Base-by-base conservation (phyloP, 2,329 filamentous ascomycete genomes). In the Drechslerella dactyloides region DNA sequence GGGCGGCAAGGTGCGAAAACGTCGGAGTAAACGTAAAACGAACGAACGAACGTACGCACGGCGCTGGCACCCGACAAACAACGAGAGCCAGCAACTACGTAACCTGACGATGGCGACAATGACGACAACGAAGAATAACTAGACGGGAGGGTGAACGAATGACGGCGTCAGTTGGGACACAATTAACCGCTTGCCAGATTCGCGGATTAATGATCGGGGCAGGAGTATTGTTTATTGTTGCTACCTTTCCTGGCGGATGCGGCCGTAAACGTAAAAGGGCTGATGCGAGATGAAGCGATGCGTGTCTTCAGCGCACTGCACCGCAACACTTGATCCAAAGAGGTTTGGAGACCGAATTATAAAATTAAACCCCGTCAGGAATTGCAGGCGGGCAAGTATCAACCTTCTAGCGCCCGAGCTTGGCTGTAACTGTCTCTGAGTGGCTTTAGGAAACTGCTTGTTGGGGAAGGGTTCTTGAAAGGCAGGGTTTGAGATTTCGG, bases 201-300 rank as follows among this genome's bases (percentile, higher is more conserved):
- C 33, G 52, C 65, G 57, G 58, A n/a, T n/a, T n/a, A 62, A 42
- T 42, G 37, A 6, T 69, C 57, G 52, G 51, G 65, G 65, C 59
- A 69, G 65, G 65, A 69, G 58, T 57, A 4, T 68, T 69, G 62
- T 63, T 66, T 69, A 69, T 63, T 70, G 63, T 60, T 64, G 27
- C 63, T 70, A 59, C 66, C 66, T 64, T 70, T 64, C 66, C 60
- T 64, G 66, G 59, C 54, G 59, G 66, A 64, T 54, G 35, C 63
- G 66, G 63, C 66, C 66, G 54, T 63, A 63, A 64, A 70, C 66
- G 54, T 63, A 63, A 70, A 70, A 70, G 66, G 66, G 59, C 57
- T 58, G 66, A 64, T 59, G 66, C 66, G 59, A 64, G 60, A 70
- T 70, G 66, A 70, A 64, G 66, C 66, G 60, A 64, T 70, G 66